Evolutionary conservation across 768 basidiomycete species (phyloP), one percentile per base, ranked within the genome.

Genomic region (Pholiota microspora): DNA sequence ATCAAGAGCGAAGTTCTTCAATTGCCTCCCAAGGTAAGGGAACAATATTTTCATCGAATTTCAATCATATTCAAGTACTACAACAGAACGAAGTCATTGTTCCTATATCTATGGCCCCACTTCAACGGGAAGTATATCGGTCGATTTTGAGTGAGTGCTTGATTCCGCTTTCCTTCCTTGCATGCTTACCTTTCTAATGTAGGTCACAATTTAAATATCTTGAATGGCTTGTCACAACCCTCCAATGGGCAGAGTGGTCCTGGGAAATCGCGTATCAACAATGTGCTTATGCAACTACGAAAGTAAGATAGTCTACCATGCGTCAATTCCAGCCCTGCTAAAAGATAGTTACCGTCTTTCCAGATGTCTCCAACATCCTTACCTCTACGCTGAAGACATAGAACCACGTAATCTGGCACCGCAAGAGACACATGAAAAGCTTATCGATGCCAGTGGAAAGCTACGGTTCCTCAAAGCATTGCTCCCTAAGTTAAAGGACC

Each of bases 11-110:
- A 97, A 66, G 94, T 97, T 1, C 76, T 98, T 13, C 83, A 91
- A 57, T 80, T 96, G n/a, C 94, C 92, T 36, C 87, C 92, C 0
- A 97, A 96, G 82, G 94, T 93, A 61, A 28, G 59, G 55, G 28
- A 21, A 24, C 23, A n/a, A 12, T 9, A 24, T 40, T 32, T 24
- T 8, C 5, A n/a, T 13, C 9, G 1, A 7, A 27, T 13, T 49
- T 32, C 23, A 10, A 31, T 25, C 35, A 46, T n/a, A 36, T 57
- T 45, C 31, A 45, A 27, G 44, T 32, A 25, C 36, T 15, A 28
- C n/a, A n/a, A n/a, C 47, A 93, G 92, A 93, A 93, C 62, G 92
- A 94, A 67, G 88, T 93, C 42, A 94, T 94, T 59, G 88, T 97
- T 1, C 94, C 95, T 0, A 81, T 97, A 38, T 92, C 91, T 7